A percentile compares a stretch with the other conserved stretches of the same genome.
phyloP scores from a whole-genome alignment of 2,329 filamentous ascomycete genomes.

The Neophaeococcomyces aloes region DNA sequence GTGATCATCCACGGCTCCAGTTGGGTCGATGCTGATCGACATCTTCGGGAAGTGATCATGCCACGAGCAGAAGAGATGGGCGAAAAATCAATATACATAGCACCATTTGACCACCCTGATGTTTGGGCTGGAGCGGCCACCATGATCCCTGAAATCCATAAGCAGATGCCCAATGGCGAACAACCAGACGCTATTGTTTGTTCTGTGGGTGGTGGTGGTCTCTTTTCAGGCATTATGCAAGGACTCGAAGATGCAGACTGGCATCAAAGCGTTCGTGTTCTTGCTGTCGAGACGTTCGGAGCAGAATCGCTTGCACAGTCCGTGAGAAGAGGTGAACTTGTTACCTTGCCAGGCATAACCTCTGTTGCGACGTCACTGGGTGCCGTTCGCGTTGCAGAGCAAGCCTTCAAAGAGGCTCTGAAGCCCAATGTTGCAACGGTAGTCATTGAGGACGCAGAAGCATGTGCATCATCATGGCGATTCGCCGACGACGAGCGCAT shows the following conservation, averaged over 20 bases:
- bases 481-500: slow-evolving; percentile 73
- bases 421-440: slow-evolving; percentile 44
- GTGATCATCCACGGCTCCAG: slow-evolving; percentile 58
- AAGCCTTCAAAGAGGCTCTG: slow-evolving; percentile 55
- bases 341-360: slow-evolving; percentile 59
- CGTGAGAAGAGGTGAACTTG: slow-evolving; percentile 43
- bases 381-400: slow-evolving; percentile 54
- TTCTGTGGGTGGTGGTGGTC: slow-evolving; percentile 66
- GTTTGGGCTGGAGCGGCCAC: slow-evolving; percentile 37
- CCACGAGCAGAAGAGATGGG: slow-evolving; percentile 16
- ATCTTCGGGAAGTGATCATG: slow-evolving; percentile 47
- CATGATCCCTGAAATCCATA: slow-evolving; percentile 33
- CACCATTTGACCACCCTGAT: slow-evolving; percentile 35
- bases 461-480: slow-evolving; percentile 62
- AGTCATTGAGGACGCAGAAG: slow-evolving; percentile 63
- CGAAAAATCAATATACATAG: slow-evolving; percentile 35
- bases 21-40: slow-evolving; percentile 59
- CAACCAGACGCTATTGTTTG: slow-evolving; percentile 61
- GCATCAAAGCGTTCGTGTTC: slow-evolving; percentile 36
- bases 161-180: slow-evolving; percentile 29
- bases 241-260: slow-evolving; percentile 40
- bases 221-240: slow-evolving; percentile 64
- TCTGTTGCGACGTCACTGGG: slow-evolving; percentile 66
- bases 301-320: slow-evolving; percentile 57
- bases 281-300: slow-evolving; percentile 66